Base-by-base conservation (phyloP, 2,329 filamentous ascomycete genomes). In the Hysterium pulicare region DNA sequence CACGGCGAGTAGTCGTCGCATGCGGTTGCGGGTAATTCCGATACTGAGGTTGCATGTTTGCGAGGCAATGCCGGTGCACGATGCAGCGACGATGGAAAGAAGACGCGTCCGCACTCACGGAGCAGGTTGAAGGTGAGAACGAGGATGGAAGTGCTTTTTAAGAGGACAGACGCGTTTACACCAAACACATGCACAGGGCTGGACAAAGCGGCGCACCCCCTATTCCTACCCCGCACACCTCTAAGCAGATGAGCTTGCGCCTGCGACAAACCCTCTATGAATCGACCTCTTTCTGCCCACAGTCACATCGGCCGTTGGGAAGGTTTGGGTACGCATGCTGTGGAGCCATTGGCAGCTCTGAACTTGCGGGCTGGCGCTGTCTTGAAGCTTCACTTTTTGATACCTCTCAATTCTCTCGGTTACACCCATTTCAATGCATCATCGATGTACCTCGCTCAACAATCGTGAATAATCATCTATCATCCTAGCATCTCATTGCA, bases 41-140 rank as follows among this genome's bases (percentile, higher is more conserved):
- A 60, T 71, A 70, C 58, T 69, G 68, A 53, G 61, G 59, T 54
- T 71, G 69, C 70, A 71, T 71, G 43, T 51, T 69, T 47, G 42
- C 46, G 43, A 40, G 23, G 21, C 21, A 26, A 24, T 17, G 33
- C 17, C 32, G 51, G 47, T 15, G 23, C 22, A 21, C 33, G 20
- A 30, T 26, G 17, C 56, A 57, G 59, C 59, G 52, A 59, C 54
- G 61, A 59, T 59, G 55, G 56, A 40, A 41, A 40, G 44, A 43
- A n/a, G 24, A n/a, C 37, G 37, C 37, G 37, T 16, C 37, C 13
- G 16, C 37, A 15, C 13, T 19, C 17, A 52, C 54, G 59, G 59
- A 60, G 57, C 40, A 50, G 11, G 33, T 28, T 6, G 32, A 37
- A 21, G 40, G 4, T 17, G 33, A 28, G 24, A 13, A 42, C 30